Base-by-base conservation (phyloP, 2,329 filamentous ascomycete species). In the Blastomyces parvus region DNA sequence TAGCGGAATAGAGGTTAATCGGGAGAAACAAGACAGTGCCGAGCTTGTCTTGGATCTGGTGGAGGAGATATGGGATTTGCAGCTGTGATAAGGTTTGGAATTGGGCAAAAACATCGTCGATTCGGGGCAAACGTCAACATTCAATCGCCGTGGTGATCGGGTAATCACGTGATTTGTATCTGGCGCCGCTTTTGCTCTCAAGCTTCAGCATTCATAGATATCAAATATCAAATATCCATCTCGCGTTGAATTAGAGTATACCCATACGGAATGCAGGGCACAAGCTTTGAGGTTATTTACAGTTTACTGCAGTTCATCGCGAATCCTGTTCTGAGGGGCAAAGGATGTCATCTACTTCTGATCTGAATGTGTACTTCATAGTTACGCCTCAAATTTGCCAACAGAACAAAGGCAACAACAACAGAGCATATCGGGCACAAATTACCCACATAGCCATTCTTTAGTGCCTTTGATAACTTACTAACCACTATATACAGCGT, bases 101-200 rank as follows among this genome's bases (percentile, higher is more conserved):
- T 6, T 13, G 7, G 25, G 25, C 11, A 53, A 53, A 53, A 53
- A 53, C 48, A 50, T 22, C 9, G 5, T 50, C 48, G 48, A 30
- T 17, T 30, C 22, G 19, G 55, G 40, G 33, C 36, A 59, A 44
- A 42, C 25, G 56, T 59, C 56, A 59, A 59, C 56, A 59, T 50
- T 40, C 22, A 13, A 13, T 58, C 55, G 25, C 55, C 22, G 55
- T 42, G 55, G 55, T 58, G 55, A 58, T 46, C 8, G 7, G 19
- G 19, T 25, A 5, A 0, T 5, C 33, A 58, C 55, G 33, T 58
- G 55, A 42, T n/a, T 7, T 27, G 14, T 9, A 14, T 1, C 17
- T n/a, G 22, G 55, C 50, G 50, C 50, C 6, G 50, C 50, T 53
- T 53, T 53, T 27, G 22, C 9, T 36, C 33, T 9, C 33, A 36